Evolutionary conservation across 768 basidiomycete species (phyloP), one percentile per base, ranked within the genome.

Genomic region (Dioszegia aurantiaca): DNA sequence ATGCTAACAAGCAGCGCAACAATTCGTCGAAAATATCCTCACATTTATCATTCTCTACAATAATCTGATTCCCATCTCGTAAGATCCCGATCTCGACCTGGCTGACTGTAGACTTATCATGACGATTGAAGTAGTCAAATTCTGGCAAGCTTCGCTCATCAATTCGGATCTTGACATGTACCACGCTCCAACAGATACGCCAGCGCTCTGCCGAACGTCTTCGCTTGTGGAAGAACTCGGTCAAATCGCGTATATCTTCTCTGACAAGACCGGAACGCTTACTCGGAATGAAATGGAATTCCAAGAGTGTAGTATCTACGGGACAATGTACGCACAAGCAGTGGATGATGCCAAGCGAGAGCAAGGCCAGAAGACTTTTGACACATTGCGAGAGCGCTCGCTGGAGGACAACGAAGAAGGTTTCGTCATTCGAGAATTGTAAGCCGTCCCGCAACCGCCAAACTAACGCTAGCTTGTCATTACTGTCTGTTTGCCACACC

Each of bases 261-360:
- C 77, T 16, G 76, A 77, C 66, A 77, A 77, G 68, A 77, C 75
- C 4, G 76, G 94, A 6, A 98, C 94, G 0, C 81, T 98, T 23
- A 98, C 94, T 2, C 84, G 93, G 62, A 98, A 98, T 78, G 91
- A 95, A 77, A 98, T 98, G 94, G 94, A 97, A 75, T 97, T 97
- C 76, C 83, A 85, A 24, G 86, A 88, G 72, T 94, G 88, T 70
- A 87, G 85, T 55, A 85, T 98, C 57, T 93, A 83, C 19, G 95
- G 94, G 2, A 82, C 86, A 12, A 87, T 86, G 19, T 99, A 97
- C 77, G 86, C 92, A 0, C 92, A 91, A 60, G 83, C 84, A 17
- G 90, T 97, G 9, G 95, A 98, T 58, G 93, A 97, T 58, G 81
- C 82, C 58, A 87, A 87, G 69, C 83, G 81, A 17, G 87, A 87